phyloP scores from a whole-genome alignment of 176 grass and related monocot species.

The Hyparrhenia diplandra region DNA sequence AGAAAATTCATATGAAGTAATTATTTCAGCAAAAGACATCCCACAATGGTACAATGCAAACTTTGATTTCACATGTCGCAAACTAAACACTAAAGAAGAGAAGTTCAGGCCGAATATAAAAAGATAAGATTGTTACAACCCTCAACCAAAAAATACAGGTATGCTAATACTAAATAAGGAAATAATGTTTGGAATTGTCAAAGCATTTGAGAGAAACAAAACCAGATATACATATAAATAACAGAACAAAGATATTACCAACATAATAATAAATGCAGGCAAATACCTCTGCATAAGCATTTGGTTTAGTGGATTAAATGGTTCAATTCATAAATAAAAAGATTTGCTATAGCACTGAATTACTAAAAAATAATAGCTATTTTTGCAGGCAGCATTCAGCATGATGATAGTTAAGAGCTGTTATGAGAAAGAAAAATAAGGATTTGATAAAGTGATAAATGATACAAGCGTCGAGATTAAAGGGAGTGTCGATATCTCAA shows the following conservation, averaged over 20 bases:
- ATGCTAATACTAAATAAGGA: neutral
- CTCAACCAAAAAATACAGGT: neutral
- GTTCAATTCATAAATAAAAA: neutral
- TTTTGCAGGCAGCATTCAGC: neutral
- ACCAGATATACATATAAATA: neutral
- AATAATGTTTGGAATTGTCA: neutral
- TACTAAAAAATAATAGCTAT: slow-evolving; percentile 10
- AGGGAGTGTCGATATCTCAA: slow-evolving; percentile 1
- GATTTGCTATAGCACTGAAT: neutral
- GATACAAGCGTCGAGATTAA: neutral
- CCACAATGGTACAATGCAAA: neutral
- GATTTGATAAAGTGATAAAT: too few relatives aligned
- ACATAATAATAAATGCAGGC: neutral
- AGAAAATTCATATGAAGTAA: slow-evolving; percentile 3
- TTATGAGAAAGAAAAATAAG: neutral
- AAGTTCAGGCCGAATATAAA: neutral
- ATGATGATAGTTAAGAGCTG: neutral
- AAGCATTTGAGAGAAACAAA: neutral
- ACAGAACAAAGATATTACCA: neutral
- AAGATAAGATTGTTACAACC: neutral
- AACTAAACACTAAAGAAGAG: slow-evolving; percentile 9
- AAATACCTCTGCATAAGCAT: neutral
- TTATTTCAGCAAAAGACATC: slow-evolving; percentile 5
- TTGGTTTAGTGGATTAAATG: neutral
- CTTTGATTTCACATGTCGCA: neutral